A percentile compares a stretch with the other conserved stretches of the same genome.
phyloP scores from a whole-genome alignment of 179 eudicot genomes.

The Patellifolia procumbens region DNA sequence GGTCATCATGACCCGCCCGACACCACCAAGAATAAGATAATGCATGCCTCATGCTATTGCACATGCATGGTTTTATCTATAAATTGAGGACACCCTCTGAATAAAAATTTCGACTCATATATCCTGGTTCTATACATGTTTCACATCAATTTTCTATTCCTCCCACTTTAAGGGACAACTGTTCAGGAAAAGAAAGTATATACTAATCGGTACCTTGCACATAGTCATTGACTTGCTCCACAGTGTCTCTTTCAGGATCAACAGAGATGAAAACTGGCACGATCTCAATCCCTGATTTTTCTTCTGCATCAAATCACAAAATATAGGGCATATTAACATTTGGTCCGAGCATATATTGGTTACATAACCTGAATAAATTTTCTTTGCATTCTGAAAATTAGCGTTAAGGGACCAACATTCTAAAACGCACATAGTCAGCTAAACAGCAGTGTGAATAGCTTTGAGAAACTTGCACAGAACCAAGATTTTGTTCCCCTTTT shows the following conservation, averaged over 20 bases:
- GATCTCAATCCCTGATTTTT: slow-evolving; percentile 67
- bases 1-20: background rate
- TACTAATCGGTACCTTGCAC: slow-evolving; percentile 57
- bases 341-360: background rate
- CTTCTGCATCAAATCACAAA: slow-evolving; percentile 50
- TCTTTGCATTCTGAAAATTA: background rate
- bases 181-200: background rate
- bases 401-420: slow-evolving; percentile 1
- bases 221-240: slow-evolving; percentile 92
- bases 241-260: slow-evolving; percentile 96
- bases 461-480: background rate
- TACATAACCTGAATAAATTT: background rate
- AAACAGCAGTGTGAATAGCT: background rate
- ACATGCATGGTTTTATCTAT: background rate
- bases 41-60: background rate
- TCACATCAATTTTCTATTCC: background rate
- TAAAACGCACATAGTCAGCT: background rate
- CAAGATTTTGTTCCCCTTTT: background rate
- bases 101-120: background rate
- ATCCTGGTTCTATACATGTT: background rate
- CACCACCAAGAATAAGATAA: background rate
- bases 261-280: slow-evolving; percentile 91
- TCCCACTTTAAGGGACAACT: background rate
- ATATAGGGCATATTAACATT: background rate
- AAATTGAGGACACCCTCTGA: background rate